These are phyloP conservation scores for Austroboletus novae-zelandiae DNA, from an alignment of 1,284 basidiomycete species.

Conservation along the genomic window DNA sequence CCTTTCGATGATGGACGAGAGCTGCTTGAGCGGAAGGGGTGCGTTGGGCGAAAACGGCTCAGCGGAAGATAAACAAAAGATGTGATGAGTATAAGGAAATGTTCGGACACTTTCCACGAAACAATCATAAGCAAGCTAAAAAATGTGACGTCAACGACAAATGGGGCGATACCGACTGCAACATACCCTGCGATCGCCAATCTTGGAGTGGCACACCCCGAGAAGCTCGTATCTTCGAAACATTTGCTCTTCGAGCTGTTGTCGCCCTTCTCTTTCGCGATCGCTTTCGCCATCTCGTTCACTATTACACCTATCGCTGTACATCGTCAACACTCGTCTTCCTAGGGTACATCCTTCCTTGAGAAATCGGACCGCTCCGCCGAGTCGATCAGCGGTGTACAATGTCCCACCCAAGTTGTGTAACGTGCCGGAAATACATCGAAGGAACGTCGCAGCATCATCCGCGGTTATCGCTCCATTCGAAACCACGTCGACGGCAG, in stretches of 20 bases:
- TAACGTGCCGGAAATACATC: slow-evolving; percentile 66
- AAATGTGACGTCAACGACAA: slow-evolving; percentile 6
- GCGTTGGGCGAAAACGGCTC: slow-evolving; percentile 32
- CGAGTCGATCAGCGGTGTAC: slow-evolving; percentile 59
- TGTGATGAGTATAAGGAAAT: slow-evolving; percentile 48
- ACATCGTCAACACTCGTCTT: slow-evolving; percentile 40
- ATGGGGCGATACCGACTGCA: neutral
- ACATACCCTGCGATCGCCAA: slow-evolving; percentile 64
- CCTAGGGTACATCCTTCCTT: slow-evolving; percentile 58
- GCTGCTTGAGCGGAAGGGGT: slow-evolving; percentile 46
- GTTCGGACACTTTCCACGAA: slow-evolving; percentile 51
- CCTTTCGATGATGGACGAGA: slow-evolving; percentile 58
- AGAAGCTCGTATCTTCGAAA: slow-evolving; percentile 77
- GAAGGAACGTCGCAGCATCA: slow-evolving; percentile 53
- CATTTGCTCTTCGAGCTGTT: slow-evolving; percentile 58
- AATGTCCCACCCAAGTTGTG: slow-evolving; percentile 63
- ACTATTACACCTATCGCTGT: neutral
- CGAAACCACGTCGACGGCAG: slow-evolving; percentile 30
- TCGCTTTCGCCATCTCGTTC: slow-evolving; percentile 19
- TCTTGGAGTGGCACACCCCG: slow-evolving; percentile 71
- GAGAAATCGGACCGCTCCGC: slow-evolving; percentile 63
- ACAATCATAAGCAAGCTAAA: slow-evolving; percentile 58
- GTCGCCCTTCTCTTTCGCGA: slow-evolving; percentile 52
- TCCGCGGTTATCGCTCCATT: slow-evolving; percentile 7
- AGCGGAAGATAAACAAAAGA: slow-evolving; percentile 26